These are phyloP conservation scores for Cladosporium sp. DNA, from an alignment of 2,329 filamentous ascomycete genomes.

Conservation along the genomic window DNA sequence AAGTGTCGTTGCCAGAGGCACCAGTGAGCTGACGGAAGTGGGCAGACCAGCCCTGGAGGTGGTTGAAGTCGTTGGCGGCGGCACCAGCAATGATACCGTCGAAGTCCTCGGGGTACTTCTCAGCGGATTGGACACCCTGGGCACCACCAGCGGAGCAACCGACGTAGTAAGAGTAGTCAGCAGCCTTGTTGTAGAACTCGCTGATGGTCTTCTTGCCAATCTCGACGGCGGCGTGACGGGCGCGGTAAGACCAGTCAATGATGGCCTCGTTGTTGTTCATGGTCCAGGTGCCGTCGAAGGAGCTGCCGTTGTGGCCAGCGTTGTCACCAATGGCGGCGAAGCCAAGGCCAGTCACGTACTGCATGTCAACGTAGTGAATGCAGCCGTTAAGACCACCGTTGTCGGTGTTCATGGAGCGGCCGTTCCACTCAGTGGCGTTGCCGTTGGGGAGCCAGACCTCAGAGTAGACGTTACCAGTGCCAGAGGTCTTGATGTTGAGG, in stretches of 20 bases:
- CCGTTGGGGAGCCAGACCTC: constrained; percentile 44
- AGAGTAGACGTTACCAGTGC: constrained; percentile 38
- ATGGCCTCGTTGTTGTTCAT: constrained; percentile 28
- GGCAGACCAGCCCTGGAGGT: constrained; percentile 42
- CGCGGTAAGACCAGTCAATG: constrained; percentile 31
- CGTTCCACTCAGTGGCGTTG: constrained; percentile 27
- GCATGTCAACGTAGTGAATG: constrained; percentile 30
- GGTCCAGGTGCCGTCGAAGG: constrained; percentile 29
- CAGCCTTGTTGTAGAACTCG: constrained; percentile 36
- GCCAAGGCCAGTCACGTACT: constrained; percentile 28
- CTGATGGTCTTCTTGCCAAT: constrained; percentile 31
- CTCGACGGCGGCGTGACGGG: constrained; percentile 29
- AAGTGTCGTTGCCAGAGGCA: constrained; percentile 36
- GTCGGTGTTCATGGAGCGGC: constrained; percentile 32
- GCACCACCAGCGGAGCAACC: constrained; percentile 48
- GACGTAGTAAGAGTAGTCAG: constrained; percentile 44
- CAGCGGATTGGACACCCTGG: constrained; percentile 45
- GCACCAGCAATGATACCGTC: constrained; percentile 46
- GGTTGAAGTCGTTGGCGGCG: constrained; percentile 42
- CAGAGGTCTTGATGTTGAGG: constrained; percentile 37
- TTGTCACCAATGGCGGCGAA: constrained; percentile 34
- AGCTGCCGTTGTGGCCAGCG: constrained; percentile 30
- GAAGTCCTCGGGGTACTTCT: constrained; percentile 45
- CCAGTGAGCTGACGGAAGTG: constrained; percentile 41
- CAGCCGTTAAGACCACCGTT: constrained; percentile 34